These are phyloP conservation scores for Fonsecaea nubica DNA, from an alignment of 2,329 filamentous ascomycete species.

Conservation along the genomic window DNA sequence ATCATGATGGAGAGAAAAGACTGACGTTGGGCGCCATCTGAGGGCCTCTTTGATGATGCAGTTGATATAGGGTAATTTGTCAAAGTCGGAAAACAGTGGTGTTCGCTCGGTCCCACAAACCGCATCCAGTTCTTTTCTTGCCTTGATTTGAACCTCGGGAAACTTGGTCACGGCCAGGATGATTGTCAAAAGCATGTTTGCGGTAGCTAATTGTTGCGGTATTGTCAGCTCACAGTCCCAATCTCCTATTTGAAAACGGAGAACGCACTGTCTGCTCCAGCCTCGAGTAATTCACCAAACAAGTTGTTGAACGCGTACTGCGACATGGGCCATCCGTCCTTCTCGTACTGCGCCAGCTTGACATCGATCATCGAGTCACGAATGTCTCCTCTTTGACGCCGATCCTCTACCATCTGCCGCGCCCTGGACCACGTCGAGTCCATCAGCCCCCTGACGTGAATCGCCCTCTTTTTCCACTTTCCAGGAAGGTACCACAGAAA, in stretches of 20 bases:
- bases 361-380: conserved; percentile 27
- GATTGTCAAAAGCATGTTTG: conserved; percentile 55
- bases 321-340: conserved; percentile 28
- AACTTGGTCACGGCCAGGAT: conserved; percentile 58
- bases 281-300: conserved; percentile 26
- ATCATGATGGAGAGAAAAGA: conserved; percentile 31
- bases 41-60: conserved; percentile 45
- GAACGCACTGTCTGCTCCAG: conserved; percentile 47
- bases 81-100: conserved; percentile 44
- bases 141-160: conserved; percentile 52
- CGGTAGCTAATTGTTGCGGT: conserved; percentile 45
- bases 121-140: conserved; percentile 52
- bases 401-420: conserved; percentile 21
- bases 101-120: conserved; percentile 46
- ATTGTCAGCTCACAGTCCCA: too few species aligned
- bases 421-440: conserved; percentile 22
- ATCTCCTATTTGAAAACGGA: too few species aligned
- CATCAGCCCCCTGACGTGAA: conserved; percentile 17
- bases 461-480: conserved; percentile 25
- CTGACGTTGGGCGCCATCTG: conserved; percentile 52
- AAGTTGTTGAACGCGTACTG: conserved; percentile 31
- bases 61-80: conserved; percentile 43
- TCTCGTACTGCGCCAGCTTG: conserved; percentile 38
- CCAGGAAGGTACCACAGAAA: conserved; percentile 29
- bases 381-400: conserved; percentile 15